phyloP scores from a whole-genome alignment of 1,284 basidiomycete genomes.

The Cryptococcus depauperatus region DNA sequence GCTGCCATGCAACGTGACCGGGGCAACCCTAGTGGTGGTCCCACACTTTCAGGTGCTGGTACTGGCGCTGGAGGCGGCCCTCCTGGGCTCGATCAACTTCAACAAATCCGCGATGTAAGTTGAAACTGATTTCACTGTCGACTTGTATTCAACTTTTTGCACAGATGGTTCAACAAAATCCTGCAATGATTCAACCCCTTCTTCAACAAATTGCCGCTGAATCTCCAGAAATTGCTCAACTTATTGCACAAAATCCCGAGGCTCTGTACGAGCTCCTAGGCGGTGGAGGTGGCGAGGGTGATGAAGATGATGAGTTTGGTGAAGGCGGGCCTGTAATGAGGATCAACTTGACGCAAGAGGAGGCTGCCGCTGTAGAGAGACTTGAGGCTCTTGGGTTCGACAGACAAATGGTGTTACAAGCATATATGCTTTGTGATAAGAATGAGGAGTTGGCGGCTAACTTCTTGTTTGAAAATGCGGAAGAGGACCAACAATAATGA shows the following conservation, averaged over 20 bases:
- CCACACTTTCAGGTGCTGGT: slow-evolving; percentile 37
- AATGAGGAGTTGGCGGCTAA: slow-evolving; percentile 93
- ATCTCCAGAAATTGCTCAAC: slow-evolving; percentile 67
- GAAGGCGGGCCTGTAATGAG: slow-evolving; percentile 61
- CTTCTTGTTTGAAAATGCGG: slow-evolving; percentile 69
- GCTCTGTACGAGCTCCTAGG: slow-evolving; percentile 57
- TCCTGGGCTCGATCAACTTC: slow-evolving; percentile 56
- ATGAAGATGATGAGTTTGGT: slow-evolving; percentile 47
- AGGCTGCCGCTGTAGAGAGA: slow-evolving; percentile 77
- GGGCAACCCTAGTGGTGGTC: slow-evolving; percentile 42
- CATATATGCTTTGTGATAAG: slow-evolving; percentile 85
- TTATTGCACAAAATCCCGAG: slow-evolving; percentile 62
- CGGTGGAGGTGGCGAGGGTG: slow-evolving; percentile 44
- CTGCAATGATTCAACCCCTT: slow-evolving; percentile 64
- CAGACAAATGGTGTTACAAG: slow-evolving; percentile 66
- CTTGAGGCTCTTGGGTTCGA: slow-evolving; percentile 79
- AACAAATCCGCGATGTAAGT: slow-evolving; percentile 53
- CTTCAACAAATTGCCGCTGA: slow-evolving; percentile 68
- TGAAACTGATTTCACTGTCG: neutral
- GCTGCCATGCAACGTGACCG: slow-evolving; percentile 45
- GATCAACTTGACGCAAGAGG: slow-evolving; percentile 63
- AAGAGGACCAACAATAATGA: slow-evolving; percentile 50
- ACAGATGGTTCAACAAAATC: slow-evolving; percentile 59
- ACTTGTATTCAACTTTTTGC: neutral
- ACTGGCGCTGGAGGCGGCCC: slow-evolving; percentile 45